Percentiles rank a stretch among this genome's conserved stretches.
Evolutionary conservation across 495 filamentous ascomycete species (phyloP).

Genomic region (Trypethelium eluteriae): DNA sequence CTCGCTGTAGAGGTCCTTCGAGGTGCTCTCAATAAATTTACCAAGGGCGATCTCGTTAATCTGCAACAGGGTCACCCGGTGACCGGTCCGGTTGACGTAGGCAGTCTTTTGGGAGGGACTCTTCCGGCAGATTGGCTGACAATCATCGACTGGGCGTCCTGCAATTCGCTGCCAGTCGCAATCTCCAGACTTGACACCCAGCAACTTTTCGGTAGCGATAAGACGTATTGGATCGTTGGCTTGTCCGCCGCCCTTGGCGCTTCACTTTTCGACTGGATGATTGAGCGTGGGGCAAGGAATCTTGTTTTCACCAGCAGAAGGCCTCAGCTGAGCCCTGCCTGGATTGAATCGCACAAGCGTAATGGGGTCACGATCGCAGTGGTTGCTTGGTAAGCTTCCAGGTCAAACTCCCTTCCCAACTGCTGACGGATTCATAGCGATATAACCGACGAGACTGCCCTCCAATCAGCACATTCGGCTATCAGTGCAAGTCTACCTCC

Average conservation of each 20-base stretch:
- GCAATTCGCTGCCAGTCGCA: neutral
- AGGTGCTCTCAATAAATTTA: neutral
- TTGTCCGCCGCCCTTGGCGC: neutral
- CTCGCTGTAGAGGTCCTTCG: neutral
- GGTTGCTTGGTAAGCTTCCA: neutral
- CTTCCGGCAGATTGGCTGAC: neutral
- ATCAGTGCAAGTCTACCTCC: constrained; percentile 2
- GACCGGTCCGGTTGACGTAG: neutral
- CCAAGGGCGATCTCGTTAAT: no score
- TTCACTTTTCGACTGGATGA: neutral
- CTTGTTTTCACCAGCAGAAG: neutral
- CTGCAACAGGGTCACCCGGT: neutral
- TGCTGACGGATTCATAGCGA: neutral
- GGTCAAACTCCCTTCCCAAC: neutral
- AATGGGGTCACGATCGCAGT: neutral
- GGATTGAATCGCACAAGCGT: neutral
- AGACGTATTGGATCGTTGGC: neutral
- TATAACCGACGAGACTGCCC: neutral
- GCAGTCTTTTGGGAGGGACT: neutral
- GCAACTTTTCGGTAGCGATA: neutral
- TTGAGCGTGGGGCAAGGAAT: neutral
- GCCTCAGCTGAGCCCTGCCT: neutral
- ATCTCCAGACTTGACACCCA: neutral
- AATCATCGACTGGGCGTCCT: neutral
- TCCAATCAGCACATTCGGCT: neutral